phyloP scores from a whole-genome alignment of 2,329 filamentous ascomycete species.

The Sclerotinia sclerotiorum region DNA sequence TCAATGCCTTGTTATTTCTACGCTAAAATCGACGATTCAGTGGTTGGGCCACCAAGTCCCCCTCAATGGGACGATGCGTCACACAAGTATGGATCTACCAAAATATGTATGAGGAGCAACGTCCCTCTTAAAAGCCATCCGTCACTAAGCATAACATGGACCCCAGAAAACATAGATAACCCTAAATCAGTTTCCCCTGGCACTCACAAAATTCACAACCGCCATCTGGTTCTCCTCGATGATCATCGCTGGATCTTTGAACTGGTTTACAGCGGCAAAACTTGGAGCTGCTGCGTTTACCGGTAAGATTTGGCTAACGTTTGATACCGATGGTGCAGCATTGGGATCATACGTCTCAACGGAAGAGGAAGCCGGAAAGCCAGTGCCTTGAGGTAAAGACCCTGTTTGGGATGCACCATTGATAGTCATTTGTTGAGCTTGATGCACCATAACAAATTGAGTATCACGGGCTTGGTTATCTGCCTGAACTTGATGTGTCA shows the following conservation, averaged over 20 bases:
- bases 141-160: not conserved
- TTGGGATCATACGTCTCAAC: conserved; percentile 25
- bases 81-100: conserved; percentile 14
- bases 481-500: conserved; percentile 35
- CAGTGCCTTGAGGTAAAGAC: conserved; percentile 13
- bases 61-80: not conserved
- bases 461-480: conserved; percentile 26
- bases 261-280: conserved; percentile 26
- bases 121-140: not conserved
- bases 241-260: conserved; percentile 33
- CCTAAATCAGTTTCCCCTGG: not conserved
- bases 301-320: conserved; percentile 30
- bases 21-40: not conserved
- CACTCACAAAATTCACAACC: conserved; percentile 28
- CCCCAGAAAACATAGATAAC: not conserved
- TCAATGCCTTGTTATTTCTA: not conserved
- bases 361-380: not conserved
- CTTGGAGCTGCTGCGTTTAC: conserved; percentile 25
- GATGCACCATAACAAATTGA: conserved; percentile 30
- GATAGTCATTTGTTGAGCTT: conserved; percentile 27
- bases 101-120: not conserved
- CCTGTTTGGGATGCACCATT: conserved; percentile 1
- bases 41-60: not conserved
- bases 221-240: conserved; percentile 31
- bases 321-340: conserved; percentile 16